These are phyloP conservation scores for Decorospora gaudefroyi DNA, from an alignment of 2,329 filamentous ascomycete genomes.

Conservation along the genomic window DNA sequence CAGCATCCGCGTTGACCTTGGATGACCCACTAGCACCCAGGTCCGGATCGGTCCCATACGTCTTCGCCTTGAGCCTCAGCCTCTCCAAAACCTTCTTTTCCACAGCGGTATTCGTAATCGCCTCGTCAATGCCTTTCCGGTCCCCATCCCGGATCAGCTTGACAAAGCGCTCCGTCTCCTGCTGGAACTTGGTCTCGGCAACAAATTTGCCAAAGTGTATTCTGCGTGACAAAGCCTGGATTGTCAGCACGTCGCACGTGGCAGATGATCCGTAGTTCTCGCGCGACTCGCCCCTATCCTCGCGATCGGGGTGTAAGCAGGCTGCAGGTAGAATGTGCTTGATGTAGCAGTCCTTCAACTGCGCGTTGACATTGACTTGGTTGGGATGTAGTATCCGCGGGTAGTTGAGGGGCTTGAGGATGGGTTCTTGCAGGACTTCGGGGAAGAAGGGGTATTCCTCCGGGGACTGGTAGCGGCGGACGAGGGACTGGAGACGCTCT, in stretches of 20 bases:
- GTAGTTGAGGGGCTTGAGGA: constrained; percentile 87
- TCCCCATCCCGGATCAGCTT: constrained; percentile 80
- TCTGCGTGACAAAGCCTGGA: constrained; percentile 86
- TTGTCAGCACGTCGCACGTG: constrained; percentile 84
- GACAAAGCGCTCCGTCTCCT: constrained; percentile 79
- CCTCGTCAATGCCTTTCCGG: constrained; percentile 77
- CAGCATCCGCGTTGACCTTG: constrained; percentile 89
- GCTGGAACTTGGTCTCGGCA: constrained; percentile 90
- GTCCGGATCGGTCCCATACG: constrained; percentile 89
- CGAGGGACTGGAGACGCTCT: constrained; percentile 86
- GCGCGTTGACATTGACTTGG: constrained; percentile 84
- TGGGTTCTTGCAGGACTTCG: constrained; percentile 73
- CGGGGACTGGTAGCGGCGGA: constrained; percentile 92
- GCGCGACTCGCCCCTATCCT: constrained; percentile 79
- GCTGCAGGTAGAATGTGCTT: constrained; percentile 80
- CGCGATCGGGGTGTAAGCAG: constrained; percentile 75
- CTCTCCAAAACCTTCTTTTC: constrained; percentile 91
- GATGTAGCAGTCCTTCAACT: constrained; percentile 85
- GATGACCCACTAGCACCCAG: constrained; percentile 60
- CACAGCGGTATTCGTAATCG: constrained; percentile 87
- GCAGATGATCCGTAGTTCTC: constrained; percentile 96
- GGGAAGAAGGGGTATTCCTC: constrained; percentile 99
- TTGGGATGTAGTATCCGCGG: constrained; percentile 86
- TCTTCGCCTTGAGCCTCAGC: constrained; percentile 83
- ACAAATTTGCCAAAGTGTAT: constrained; percentile 99